phyloP scores from a whole-genome alignment of 768 basidiomycete species.

The Phallus indusiatus region DNA sequence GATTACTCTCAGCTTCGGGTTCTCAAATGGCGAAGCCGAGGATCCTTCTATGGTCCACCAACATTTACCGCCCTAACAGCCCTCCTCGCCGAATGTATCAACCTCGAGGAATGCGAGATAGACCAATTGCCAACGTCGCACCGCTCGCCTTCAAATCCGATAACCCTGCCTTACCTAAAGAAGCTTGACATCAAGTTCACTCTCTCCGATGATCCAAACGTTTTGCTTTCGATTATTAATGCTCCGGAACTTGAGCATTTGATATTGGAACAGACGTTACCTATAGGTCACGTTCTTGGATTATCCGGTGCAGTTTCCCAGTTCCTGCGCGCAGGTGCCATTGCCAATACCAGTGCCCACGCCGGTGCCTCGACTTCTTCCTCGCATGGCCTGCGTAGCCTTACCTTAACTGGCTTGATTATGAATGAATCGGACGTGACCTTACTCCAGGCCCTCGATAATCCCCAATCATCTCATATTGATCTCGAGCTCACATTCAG shows the following conservation, averaged over 20 bases:
- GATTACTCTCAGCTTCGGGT: conserved; percentile 1
- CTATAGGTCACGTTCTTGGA: conserved; percentile 1
- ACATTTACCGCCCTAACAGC: neutral
- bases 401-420: neutral
- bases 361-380: neutral
- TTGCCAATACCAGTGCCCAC: neutral
- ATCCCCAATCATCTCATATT: neutral
- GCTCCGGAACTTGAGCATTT: conserved; percentile 3
- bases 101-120: conserved; percentile 8
- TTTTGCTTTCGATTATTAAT: neutral
- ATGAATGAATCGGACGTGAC: neutral
- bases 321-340: neutral
- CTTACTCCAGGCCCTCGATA: neutral
- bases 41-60: neutral
- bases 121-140: neutral
- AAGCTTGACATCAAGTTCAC: conserved; percentile 1
- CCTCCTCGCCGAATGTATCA: neutral
- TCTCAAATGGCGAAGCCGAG: neutral
- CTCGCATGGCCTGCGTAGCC: neutral
- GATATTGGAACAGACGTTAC: conserved; percentile 1
- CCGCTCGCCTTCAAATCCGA: neutral
- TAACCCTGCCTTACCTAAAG: conserved; percentile 1
- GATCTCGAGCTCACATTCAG: neutral
- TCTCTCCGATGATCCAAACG: conserved; percentile 1
- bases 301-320: neutral